Percentiles rank a stretch among this genome's conserved stretches.
Conservation (phyloP, 257 asterid species). For the Penstemon newberryi region DNA sequence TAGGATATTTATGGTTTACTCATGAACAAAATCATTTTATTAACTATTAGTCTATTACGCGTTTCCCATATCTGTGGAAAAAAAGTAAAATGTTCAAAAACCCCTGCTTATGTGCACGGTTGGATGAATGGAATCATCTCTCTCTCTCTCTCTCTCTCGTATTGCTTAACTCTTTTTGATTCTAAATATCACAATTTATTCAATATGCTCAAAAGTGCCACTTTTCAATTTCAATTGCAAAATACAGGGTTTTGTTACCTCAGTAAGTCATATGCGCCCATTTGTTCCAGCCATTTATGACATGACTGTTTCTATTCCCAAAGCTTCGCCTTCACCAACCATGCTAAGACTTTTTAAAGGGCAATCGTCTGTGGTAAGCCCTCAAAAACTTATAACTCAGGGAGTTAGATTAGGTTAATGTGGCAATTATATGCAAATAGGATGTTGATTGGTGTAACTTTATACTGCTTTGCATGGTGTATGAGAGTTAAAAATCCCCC, state of each 20-base stretch:
- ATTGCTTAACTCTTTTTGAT: neutral
- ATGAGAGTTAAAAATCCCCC: neutral
- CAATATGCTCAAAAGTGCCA: constrained; percentile 9
- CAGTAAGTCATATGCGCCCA: constrained; percentile 81
- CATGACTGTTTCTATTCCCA: constrained; percentile 82
- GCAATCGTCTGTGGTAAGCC: constrained; percentile 82
- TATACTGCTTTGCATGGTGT: neutral
- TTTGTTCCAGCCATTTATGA: constrained; percentile 97
- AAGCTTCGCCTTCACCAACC: constrained; percentile 81
- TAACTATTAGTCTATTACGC: too few relatives aligned
- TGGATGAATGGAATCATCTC: too few relatives aligned
- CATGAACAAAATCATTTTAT: too few relatives aligned
- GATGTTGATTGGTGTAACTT: neutral
- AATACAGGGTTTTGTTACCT: constrained; percentile 90
- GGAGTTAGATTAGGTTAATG: constrained; percentile 9
- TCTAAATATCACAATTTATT: neutral
- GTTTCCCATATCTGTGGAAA: neutral
- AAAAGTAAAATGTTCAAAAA: neutral
- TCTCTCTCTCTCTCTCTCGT: neutral
- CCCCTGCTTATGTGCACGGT: neutral
- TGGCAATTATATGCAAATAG: constrained; percentile 3
- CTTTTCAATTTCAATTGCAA: constrained; percentile 11
- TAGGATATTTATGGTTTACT: neutral
- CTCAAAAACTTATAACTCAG: constrained; percentile 15
- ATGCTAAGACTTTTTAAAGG: constrained; percentile 90